A percentile compares a stretch with the other conserved stretches of the same genome.
phyloP scores from a whole-genome alignment of 176 grass and related monocot species.

The Oryza brachyantha region DNA sequence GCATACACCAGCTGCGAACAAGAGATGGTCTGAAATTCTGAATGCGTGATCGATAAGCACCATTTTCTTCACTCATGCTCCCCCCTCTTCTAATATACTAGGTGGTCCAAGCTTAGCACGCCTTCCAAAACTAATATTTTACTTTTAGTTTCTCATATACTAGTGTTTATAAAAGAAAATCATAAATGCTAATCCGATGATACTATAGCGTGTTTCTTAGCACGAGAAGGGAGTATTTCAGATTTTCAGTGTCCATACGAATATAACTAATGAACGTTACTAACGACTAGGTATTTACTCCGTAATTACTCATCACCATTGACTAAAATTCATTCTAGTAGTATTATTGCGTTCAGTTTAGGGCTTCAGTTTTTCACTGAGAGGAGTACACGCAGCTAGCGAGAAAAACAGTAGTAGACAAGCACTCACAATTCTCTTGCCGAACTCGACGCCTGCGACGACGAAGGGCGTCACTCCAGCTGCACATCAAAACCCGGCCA shows the following conservation, averaged over 20 bases:
- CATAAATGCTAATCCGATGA: too few relatives aligned
- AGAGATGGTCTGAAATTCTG: neutral
- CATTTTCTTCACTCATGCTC: neutral
- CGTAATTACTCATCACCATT: too few relatives aligned
- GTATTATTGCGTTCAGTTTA: neutral
- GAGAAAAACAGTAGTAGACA: neutral
- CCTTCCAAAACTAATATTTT: too few relatives aligned
- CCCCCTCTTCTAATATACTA: too few relatives aligned
- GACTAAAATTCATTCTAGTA: neutral
- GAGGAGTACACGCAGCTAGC: neutral
- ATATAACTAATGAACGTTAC: neutral
- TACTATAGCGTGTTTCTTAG: too few relatives aligned
- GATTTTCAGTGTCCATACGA: neutral
- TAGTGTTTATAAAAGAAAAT: too few relatives aligned
- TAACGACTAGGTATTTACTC: neutral
- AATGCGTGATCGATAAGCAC: neutral
- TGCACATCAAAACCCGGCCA: slow-evolving; percentile 28
- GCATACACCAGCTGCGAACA: neutral
- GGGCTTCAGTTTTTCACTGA: neutral
- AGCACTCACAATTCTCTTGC: slow-evolving; percentile 88
- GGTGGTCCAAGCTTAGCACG: too few relatives aligned
- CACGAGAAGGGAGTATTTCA: too few relatives aligned
- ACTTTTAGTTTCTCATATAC: too few relatives aligned
- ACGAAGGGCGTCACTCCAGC: slow-evolving; percentile 82
- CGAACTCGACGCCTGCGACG: slow-evolving; percentile 78